These are phyloP conservation scores for Gigaspora rosea DNA, from an alignment of 192 early-diverging fungal genomes.

Conservation along the genomic window DNA sequence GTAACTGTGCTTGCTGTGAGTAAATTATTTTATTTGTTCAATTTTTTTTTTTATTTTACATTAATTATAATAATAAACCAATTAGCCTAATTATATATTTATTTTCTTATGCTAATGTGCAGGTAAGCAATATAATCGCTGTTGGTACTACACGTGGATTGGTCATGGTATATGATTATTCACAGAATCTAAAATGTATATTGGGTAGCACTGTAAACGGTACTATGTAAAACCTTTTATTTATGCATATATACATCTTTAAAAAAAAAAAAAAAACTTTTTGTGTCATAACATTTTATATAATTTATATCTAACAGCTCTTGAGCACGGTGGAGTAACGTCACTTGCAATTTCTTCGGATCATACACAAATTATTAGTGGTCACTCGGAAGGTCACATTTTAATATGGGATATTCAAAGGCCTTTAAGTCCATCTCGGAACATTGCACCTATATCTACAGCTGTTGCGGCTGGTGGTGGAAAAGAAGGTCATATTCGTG, in stretches of 20 bases:
- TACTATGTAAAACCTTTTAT: constrained; percentile 30
- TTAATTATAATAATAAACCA: not conserved
- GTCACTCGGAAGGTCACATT: constrained; percentile 56
- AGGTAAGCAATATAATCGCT: constrained; percentile 57
- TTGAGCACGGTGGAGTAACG: constrained; percentile 57
- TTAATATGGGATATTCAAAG: constrained; percentile 60
- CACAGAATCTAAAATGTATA: constrained; percentile 50
- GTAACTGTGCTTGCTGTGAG: constrained; percentile 46
- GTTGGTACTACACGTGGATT: constrained; percentile 60
- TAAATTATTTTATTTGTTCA: not conserved
- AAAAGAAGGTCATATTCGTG: constrained; percentile 60
- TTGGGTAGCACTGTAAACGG: constrained; percentile 39
- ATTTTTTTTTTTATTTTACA: not conserved
- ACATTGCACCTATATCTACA: constrained; percentile 52
- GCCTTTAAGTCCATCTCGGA: constrained; percentile 45
- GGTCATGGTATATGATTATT: constrained; percentile 56
- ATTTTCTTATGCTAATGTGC: constrained; percentile 17
- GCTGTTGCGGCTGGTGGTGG: constrained; percentile 48
- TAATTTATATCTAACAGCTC: constrained; percentile 39
- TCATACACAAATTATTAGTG: constrained; percentile 55
- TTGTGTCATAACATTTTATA: constrained; percentile 32
- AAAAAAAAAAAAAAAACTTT: not conserved
- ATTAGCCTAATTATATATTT: not conserved
- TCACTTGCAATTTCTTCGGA: constrained; percentile 60
- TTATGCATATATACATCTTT: not conserved